Evolutionary conservation across 2,329 filamentous ascomycete genomes (phyloP), one percentile per base, ranked within the genome.

Genomic region (Pseudocercospora pini-densiflorae): DNA sequence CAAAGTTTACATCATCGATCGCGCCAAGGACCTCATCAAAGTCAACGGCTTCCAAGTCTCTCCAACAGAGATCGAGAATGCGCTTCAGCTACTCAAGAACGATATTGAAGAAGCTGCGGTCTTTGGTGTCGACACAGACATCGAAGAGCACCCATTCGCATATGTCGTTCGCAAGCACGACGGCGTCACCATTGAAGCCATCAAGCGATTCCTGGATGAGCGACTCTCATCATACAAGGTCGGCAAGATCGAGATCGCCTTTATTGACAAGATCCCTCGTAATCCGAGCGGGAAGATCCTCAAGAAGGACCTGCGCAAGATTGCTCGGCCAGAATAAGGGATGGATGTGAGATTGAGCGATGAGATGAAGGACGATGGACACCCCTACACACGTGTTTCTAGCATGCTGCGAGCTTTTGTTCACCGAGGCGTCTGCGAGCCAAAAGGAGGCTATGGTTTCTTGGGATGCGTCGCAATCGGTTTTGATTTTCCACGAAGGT

Each of bases 161-260:
- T 73, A 72, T 29, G 65, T 73, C 4, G 68, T 73, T 7, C 60
- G 61, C 3, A 61, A 67, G 21, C 62, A 65, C 24, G 62, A 65
- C 14, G 43, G 51, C 9, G 57, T 71, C 8, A 60, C 72, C 2
- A 68, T 72, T 53, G 65, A 70, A 21, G 71, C 73, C 5, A 67
- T 81, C 7, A 75, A 77, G 57, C 53, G 51, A 6, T 75, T 75
- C 54, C 70, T 81, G 63, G 66, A 66, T 6, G 65, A 70, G 24
- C 69, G 68, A 43, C 62, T 81, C 45, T 77, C 79, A 12, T 74
- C 72, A 23, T 81, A 81, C 70, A 82, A 81, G 72, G 74, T 74
- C 6, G 58, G 61, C 4, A 67, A 61, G 53, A 63, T 66, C 29
- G 66, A 72, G 43, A 55, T 75, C 7, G 59, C 65, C 1, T 76